Percentiles rank a stretch among this genome's conserved stretches.
phyloP scores from a whole-genome alignment of 2,329 filamentous ascomycete genomes.

The Hypocreales sp. region DNA sequence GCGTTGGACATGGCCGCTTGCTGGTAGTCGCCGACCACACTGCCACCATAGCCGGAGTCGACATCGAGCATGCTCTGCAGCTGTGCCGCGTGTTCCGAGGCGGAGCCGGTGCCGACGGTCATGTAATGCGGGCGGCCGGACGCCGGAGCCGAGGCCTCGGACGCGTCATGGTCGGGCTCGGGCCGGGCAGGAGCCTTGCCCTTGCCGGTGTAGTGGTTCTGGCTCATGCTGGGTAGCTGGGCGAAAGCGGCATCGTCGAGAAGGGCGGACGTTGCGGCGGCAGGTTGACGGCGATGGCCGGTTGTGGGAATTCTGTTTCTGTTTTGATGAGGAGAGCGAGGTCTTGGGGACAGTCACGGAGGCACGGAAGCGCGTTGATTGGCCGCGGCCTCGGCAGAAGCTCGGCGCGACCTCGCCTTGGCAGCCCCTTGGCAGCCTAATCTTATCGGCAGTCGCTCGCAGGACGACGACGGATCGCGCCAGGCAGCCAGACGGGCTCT shows the following conservation, averaged over 20 bases:
- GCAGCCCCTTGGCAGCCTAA: too few species aligned
- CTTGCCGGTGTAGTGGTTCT: conserved; percentile 41
- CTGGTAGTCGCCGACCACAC: conserved; percentile 48
- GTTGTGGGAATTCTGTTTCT: too few species aligned
- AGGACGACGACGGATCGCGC: too few species aligned
- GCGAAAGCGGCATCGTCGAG: conserved; percentile 19
- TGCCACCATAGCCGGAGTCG: conserved; percentile 88
- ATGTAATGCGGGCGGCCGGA: conserved; percentile 51
- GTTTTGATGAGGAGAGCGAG: too few species aligned
- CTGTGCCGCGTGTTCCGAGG: conserved; percentile 66
- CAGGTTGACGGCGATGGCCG: background rate
- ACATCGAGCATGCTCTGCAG: conserved; percentile 69
- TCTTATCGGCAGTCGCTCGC: too few species aligned
- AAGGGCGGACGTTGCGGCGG: background rate
- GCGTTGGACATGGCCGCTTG: conserved; percentile 10
- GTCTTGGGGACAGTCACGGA: background rate
- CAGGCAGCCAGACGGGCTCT: too few species aligned
- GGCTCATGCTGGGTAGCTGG: conserved; percentile 34
- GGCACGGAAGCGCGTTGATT: conserved; percentile 12
- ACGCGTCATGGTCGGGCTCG: conserved; percentile 13
- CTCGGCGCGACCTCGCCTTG: conserved; percentile 7
- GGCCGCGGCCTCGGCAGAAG: conserved; percentile 8
- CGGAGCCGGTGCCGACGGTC: conserved; percentile 72
- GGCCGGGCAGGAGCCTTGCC: conserved; percentile 28
- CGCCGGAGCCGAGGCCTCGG: conserved; percentile 12